phyloP scores from a whole-genome alignment of 2,329 filamentous ascomycete genomes.

The Claviceps sp. region DNA sequence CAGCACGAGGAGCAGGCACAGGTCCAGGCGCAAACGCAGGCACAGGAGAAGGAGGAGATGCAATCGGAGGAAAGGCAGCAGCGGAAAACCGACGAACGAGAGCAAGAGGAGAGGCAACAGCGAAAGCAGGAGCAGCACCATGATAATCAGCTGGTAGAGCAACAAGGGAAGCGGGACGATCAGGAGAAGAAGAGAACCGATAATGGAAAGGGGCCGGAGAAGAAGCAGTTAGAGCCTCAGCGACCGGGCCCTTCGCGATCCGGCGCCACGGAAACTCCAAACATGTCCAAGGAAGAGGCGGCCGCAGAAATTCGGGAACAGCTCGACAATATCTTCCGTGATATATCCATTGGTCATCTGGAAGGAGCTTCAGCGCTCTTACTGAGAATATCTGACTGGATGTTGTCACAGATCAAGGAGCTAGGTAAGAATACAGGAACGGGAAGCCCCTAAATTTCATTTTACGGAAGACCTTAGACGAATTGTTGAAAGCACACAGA shows the following conservation, averaged over 20 bases:
- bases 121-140: conserved; percentile 9
- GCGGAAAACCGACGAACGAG: too few relatives aligned
- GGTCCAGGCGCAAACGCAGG: too few relatives aligned
- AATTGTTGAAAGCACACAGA: background rate
- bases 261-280: conserved; percentile 35
- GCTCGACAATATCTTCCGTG: conserved; percentile 56
- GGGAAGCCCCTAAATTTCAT: too few relatives aligned
- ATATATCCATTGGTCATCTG: conserved; percentile 43
- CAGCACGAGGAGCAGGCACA: conserved; percentile 13
- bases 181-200: too few relatives aligned
- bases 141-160: too few relatives aligned
- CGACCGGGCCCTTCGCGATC: conserved; percentile 9
- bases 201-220: too few relatives aligned
- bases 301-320: conserved; percentile 53
- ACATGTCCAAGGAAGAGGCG: conserved; percentile 40
- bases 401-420: conserved; percentile 40
- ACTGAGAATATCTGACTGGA: conserved; percentile 39
- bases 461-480: too few relatives aligned
- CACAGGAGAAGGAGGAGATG: too few relatives aligned
- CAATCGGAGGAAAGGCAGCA: too few relatives aligned
- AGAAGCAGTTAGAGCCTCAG: background rate
- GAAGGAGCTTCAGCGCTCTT: conserved; percentile 39
- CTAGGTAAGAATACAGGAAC: conserved; percentile 31
- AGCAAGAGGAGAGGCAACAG: background rate
- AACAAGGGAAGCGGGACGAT: too few relatives aligned